Conservation (phyloP, 2,329 filamentous ascomycete species). For the Diaporthe sp. region DNA sequence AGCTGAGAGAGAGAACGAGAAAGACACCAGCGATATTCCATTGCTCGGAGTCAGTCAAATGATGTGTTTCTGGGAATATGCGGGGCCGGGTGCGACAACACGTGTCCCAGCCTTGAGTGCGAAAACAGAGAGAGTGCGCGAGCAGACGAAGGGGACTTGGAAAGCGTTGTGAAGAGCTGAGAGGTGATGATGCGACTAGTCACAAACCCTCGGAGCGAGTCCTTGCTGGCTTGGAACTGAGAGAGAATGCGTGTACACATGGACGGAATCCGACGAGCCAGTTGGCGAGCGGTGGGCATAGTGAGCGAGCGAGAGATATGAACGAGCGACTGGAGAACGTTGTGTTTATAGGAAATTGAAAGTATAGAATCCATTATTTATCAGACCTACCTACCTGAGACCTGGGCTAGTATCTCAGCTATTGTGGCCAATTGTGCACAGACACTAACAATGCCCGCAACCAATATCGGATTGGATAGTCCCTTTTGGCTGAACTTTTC, state of each 20-base stretch:
- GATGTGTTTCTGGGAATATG: not conserved
- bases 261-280: not conserved
- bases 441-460: no score
- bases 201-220: not conserved
- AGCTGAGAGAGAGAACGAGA: not conserved
- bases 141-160: not conserved
- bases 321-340: not conserved
- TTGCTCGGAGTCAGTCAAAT: not conserved
- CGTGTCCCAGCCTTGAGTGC: not conserved
- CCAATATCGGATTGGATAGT: no score
- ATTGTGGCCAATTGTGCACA: no score
- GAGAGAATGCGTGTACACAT: not conserved
- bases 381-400: not conserved
- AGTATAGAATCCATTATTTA: constrained; percentile 1
- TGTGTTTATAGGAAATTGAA: constrained; percentile 18
- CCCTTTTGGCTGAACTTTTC: no score
- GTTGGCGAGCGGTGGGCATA: not conserved
- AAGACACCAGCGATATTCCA: not conserved
- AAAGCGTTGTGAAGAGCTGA: not conserved
- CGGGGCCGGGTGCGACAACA: not conserved
- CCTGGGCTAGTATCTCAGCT: not conserved
- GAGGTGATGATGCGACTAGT: not conserved
- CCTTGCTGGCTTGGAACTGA: not conserved
- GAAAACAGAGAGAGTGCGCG: constrained; percentile 13
- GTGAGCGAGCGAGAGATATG: not conserved